Conservation (phyloP, 768 basidiomycete species). For the Termitomyces sp. region DNA sequence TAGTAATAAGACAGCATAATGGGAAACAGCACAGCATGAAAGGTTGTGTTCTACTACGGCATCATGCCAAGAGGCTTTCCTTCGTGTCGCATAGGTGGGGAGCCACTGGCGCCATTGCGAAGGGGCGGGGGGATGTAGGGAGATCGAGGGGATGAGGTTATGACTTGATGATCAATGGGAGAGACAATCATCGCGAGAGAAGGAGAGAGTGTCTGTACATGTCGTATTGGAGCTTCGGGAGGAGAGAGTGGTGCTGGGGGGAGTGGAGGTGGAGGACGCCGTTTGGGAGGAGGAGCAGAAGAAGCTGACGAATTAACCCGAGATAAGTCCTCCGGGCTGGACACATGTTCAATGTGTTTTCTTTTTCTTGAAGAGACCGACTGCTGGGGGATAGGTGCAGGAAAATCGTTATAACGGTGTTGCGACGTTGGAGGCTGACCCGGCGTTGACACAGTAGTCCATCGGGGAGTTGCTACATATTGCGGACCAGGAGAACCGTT, state of each 20-base stretch:
- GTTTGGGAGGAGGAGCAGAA: conserved; percentile 29
- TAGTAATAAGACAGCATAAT: conserved; percentile 3
- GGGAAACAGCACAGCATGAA: neutral
- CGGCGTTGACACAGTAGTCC: conserved; percentile 44
- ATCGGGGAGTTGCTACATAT: conserved; percentile 30
- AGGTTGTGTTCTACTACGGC: conserved; percentile 5
- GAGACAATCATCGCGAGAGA: conserved; percentile 64
- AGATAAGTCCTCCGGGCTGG: conserved; percentile 20
- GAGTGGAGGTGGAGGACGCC: conserved; percentile 27
- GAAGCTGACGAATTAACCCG: conserved; percentile 20
- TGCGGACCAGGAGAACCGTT: conserved; percentile 17
- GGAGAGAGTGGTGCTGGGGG: conserved; percentile 25
- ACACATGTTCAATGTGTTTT: conserved; percentile 37
- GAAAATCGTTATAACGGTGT: conserved; percentile 29
- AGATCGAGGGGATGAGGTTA: conserved; percentile 33
- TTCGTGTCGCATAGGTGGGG: conserved; percentile 22
- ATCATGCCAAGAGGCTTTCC: conserved; percentile 19
- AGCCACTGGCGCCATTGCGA: conserved; percentile 20
- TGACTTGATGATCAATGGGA: conserved; percentile 41
- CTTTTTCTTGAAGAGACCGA: conserved; percentile 40
- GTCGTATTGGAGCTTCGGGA: conserved; percentile 25
- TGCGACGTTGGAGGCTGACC: conserved; percentile 42
- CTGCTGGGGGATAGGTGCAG: conserved; percentile 31
- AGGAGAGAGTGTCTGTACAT: conserved; percentile 51
- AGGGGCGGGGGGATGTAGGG: conserved; percentile 27